Conservation (phyloP, 108 stramenopile species). For the Cyclotella sp. region DNA sequence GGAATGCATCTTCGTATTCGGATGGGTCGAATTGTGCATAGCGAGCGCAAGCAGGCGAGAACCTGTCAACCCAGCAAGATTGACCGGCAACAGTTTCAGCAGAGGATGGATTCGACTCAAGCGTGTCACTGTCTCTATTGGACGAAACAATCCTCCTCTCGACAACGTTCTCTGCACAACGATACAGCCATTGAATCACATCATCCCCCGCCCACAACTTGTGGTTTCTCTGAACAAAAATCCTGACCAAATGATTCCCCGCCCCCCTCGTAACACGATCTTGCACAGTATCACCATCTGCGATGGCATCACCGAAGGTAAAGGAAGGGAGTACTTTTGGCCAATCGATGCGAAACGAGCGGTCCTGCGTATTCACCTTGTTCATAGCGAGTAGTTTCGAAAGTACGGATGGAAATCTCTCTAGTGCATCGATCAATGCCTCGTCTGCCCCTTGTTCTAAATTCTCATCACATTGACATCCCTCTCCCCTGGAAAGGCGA, state of each 20-base stretch:
- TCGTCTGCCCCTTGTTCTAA: constrained; percentile 38
- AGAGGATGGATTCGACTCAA: background rate
- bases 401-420: constrained; percentile 38
- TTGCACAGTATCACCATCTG: constrained; percentile 9
- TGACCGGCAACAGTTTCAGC: background rate
- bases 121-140: background rate
- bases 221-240: constrained; percentile 45
- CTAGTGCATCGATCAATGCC: constrained; percentile 39
- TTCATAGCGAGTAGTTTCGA: constrained; percentile 50
- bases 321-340: constrained; percentile 27
- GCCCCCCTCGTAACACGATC: constrained; percentile 24
- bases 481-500: constrained; percentile 44
- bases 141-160: background rate
- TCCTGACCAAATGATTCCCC: constrained; percentile 43
- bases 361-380: constrained; percentile 33
- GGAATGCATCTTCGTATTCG: constrained; percentile 71
- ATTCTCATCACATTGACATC: constrained; percentile 2
- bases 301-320: constrained; percentile 16
- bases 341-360: constrained; percentile 56
- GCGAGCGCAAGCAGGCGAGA: constrained; percentile 62
- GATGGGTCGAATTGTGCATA: constrained; percentile 68
- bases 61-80: constrained; percentile 20
- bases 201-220: constrained; percentile 48
- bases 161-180: constrained; percentile 30
- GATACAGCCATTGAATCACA: constrained; percentile 49